Conservation (phyloP, 345 rosid genomes). For the Rhizophora mangle region DNA sequence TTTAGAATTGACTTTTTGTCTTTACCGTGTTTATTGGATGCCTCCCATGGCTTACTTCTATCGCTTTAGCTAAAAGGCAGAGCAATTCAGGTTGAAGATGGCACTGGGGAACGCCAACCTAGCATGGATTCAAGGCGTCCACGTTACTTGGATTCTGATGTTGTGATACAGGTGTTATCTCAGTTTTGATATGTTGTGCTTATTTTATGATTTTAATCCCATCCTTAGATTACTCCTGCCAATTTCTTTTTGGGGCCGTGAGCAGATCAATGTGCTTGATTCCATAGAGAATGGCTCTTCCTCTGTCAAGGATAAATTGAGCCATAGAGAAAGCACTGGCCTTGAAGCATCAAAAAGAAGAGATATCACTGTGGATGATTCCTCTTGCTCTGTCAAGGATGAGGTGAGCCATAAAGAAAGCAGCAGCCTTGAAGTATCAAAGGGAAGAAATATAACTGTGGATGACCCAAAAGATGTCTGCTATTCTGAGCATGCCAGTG, state of each 20-base stretch:
- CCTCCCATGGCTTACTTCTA: background rate
- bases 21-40: slow-evolving; percentile 1
- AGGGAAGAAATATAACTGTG: slow-evolving; percentile 17
- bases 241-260: slow-evolving; percentile 23
- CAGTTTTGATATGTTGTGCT: slow-evolving; percentile 7
- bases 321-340: slow-evolving; percentile 15
- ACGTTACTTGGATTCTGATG: slow-evolving; percentile 50
- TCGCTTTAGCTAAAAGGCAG: slow-evolving; percentile 48
- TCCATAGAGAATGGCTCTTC: slow-evolving; percentile 33
- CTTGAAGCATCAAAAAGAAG: slow-evolving; percentile 22
- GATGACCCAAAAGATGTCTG: slow-evolving; percentile 14
- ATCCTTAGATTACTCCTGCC: background rate
- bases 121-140: slow-evolving; percentile 42
- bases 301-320: slow-evolving; percentile 26
- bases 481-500: slow-evolving; percentile 20
- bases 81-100: slow-evolving; percentile 56
- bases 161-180: slow-evolving; percentile 56
- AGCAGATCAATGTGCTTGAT: slow-evolving; percentile 53
- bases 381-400: slow-evolving; percentile 27
- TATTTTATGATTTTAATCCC: slow-evolving; percentile 10
- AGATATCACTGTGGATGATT: slow-evolving; percentile 25
- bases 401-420: slow-evolving; percentile 21
- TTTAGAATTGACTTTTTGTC: background rate
- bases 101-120: slow-evolving; percentile 49
- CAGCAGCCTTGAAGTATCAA: slow-evolving; percentile 16